A percentile compares a stretch with the other conserved stretches of the same genome.
Conservation (phyloP, 2,329 filamentous ascomycete genomes). For the Truncatella angustata region DNA sequence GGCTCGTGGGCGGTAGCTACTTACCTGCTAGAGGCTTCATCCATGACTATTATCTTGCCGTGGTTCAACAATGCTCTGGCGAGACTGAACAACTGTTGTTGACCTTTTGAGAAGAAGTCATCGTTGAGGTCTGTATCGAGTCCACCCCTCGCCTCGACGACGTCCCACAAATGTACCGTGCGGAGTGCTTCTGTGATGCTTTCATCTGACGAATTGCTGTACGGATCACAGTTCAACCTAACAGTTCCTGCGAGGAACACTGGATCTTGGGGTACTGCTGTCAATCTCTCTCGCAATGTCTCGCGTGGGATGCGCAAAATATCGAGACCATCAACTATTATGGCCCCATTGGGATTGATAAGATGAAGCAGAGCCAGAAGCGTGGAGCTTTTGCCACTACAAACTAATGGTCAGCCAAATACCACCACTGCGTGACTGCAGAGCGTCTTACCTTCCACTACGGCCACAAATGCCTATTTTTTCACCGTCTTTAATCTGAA, state of each 20-base stretch:
- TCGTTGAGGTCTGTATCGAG: conserved; percentile 32
- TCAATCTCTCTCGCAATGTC: conserved; percentile 29
- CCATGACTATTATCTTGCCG: conserved; percentile 42
- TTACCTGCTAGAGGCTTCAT: conserved; percentile 39
- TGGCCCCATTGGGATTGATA: conserved; percentile 29
- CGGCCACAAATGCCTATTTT: conserved; percentile 36
- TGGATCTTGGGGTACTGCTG: conserved; percentile 49
- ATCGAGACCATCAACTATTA: conserved; percentile 44
- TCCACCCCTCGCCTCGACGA: conserved; percentile 37
- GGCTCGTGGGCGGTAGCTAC: neutral
- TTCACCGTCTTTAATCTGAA: conserved; percentile 29
- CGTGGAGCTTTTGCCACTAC: conserved; percentile 42
- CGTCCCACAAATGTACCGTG: conserved; percentile 43
- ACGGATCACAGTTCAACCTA: conserved; percentile 48
- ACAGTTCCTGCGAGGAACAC: conserved; percentile 48
- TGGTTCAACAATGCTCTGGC: conserved; percentile 42
- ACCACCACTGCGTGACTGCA: neutral
- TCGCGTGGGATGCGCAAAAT: conserved; percentile 21
- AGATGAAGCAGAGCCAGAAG: conserved; percentile 39
- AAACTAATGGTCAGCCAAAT: neutral
- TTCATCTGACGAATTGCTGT: conserved; percentile 33
- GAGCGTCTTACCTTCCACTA: conserved; percentile 24
- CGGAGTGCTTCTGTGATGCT: conserved; percentile 42
- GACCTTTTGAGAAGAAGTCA: conserved; percentile 37
- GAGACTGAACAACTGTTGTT: conserved; percentile 50